Base-by-base conservation (phyloP, 2,329 filamentous ascomycete genomes). In the Dryadomyces sulphureus region DNA sequence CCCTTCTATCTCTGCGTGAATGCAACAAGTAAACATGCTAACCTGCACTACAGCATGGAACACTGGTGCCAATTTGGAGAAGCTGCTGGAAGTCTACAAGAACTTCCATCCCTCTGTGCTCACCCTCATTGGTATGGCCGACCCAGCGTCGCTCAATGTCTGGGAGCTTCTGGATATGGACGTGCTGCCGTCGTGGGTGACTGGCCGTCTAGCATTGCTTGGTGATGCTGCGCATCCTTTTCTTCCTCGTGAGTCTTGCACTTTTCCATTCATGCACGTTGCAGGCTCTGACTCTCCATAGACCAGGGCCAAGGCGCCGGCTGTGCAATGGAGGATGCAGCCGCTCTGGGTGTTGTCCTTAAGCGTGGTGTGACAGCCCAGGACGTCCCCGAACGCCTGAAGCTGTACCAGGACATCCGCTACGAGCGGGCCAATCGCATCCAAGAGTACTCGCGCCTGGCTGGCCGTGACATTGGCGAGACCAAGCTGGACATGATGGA, bases 171-270 rank as follows among this genome's bases (percentile, higher is more conserved):
- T 79, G 4, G 80, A 84, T 51, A 46, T 81, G 73, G 68, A 73
- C 4, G 60, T 66, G 1, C 57, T 84, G 16, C 66, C 70, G 0
- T 65, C 60, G 0, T 84, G 77, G 72, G 62, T 65, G 0, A 67
- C 71, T 2, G 71, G 60, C 0, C 67, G 64, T 5, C 56, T 82
- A 17, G 76, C 68, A 1, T 57, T 83, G 0, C 58, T 84, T 0
- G 80, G 81, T 0, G 80, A 84, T 55, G 77, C 80, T 0, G 80
- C 77, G 0, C 80, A 85, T 56, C 78, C 80, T 0, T 82, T 84
- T 54, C 62, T 78, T 0, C 80, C 78, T 14, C 71, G 68, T 70
- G 56, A 58, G 65, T 58, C 6, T 25, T 16, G 7, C 8, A 8
- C 16, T n/a, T 32, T 16, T 2, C 14, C 4, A 19, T 12, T 14